Base-by-base conservation (phyloP, 495 filamentous ascomycete species). In the Peziza echinospora region DNA sequence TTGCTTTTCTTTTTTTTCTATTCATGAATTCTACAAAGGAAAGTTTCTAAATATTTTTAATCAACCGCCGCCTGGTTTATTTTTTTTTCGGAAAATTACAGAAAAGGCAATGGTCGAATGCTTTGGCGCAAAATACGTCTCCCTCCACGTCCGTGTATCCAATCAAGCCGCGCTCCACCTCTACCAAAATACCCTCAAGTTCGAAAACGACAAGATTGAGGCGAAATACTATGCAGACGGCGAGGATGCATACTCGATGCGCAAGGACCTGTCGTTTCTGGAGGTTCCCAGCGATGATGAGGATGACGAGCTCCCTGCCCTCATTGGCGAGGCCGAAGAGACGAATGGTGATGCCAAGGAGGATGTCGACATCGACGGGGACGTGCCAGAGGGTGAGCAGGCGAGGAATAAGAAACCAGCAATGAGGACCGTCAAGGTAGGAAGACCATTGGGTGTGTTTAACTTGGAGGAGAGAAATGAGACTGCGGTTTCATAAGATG, bases 191-290 rank as follows among this genome's bases (percentile, higher is more conserved):
- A 96, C 86, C 1, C 72, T 97, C 1, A 78, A 82, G 40, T 97
- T 97, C 68, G 75, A 81, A 60, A 78, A 81, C 45, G 84, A 92
- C 51, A 89, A 84, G 63, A 75, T 83, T 11, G 89, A 96, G 66
- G 57, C 69, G 51, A 93, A 89, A 63, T 97, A 97, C 75, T 97
- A 97, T 60, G 89, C 89, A 34, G 89, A 96, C 64, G 86, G 85
- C 43, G 89, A 97, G 66, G 87, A 97, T 69, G 89, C 89, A 26
- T 92, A 77, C 58, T 78, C 76, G 53, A 97, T 97, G 89, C 77
- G 75, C 54, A 77, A 86, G 62, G 81, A 94, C 55, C 67, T 97
- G 39, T 64, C 68, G 24, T 67, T 70, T 46, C 69, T 86, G 53
- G 60, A 62, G 23, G 53, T 65, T 62, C 57, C 67, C 56, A 51